Conservation (phyloP, 2,329 filamentous ascomycete genomes). For the Westerdykella ornata region DNA sequence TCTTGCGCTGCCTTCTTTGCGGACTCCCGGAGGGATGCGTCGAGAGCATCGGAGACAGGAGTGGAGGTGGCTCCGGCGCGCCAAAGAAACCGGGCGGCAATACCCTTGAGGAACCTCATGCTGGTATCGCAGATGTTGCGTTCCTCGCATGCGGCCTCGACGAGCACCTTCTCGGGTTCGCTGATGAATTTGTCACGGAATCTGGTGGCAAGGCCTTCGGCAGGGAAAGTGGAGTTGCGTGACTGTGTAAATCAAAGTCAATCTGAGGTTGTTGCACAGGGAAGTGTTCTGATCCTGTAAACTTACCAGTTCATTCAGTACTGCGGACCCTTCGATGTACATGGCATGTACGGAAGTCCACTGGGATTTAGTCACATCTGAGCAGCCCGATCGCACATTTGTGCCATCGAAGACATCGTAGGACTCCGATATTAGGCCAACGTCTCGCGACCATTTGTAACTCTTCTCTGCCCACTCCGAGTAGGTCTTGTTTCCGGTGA, state of each 20-base stretch:
- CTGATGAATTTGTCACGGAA: conserved; percentile 31
- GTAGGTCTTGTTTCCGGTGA: conserved; percentile 52
- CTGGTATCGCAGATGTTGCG: conserved; percentile 54
- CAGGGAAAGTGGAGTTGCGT: conserved; percentile 1
- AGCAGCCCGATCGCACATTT: conserved; percentile 40
- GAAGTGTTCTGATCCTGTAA: conserved; percentile 2
- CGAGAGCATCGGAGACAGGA: conserved; percentile 10
- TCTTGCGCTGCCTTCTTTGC: conserved; percentile 16
- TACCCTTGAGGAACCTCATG: conserved; percentile 59
- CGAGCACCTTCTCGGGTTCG: conserved; percentile 54
- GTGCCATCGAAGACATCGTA: conserved; percentile 50
- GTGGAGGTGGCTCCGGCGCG: conserved; percentile 20
- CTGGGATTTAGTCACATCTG: conserved; percentile 41
- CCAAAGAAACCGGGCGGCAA: conserved; percentile 16
- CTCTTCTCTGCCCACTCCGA: conserved; percentile 57
- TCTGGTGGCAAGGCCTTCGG: conserved; percentile 27
- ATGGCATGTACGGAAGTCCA: conserved; percentile 49
- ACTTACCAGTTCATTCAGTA: conserved; percentile 45
- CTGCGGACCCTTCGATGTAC: conserved; percentile 46
- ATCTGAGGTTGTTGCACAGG: conserved; percentile 11
- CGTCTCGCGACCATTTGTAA: conserved; percentile 48
- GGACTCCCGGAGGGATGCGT: conserved; percentile 13
- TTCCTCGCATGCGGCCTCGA: conserved; percentile 59
- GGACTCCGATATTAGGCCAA: conserved; percentile 44
- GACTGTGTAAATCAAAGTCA: conserved; percentile 8